Percentiles rank a stretch among this genome's conserved stretches.
Evolutionary conservation across 306 rosid genomes (phyloP).

Genomic region (Gynostemma pentaphyllum): DNA sequence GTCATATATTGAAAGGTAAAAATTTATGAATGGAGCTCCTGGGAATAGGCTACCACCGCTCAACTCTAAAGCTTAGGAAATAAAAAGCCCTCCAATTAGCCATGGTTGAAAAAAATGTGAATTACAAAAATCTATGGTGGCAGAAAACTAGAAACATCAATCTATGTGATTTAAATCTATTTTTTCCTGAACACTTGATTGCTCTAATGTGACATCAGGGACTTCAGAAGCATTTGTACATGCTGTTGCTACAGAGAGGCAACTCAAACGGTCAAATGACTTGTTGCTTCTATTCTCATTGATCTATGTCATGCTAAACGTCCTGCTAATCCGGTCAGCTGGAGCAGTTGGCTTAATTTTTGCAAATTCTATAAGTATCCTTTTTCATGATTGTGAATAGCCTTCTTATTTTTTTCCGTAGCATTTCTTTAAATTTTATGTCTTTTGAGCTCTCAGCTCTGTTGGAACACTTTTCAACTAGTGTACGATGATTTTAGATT

Average conservation of each 20-base stretch:
- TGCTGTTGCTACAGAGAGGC: constrained; percentile 78
- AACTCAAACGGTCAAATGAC: constrained; percentile 75
- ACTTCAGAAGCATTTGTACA: constrained; percentile 93
- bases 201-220: constrained; percentile 30
- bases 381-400: constrained; percentile 14
- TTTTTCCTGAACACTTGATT: constrained; percentile 2
- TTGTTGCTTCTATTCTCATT: constrained; percentile 61
- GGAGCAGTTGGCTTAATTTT: constrained; percentile 87
- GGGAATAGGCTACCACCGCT: background rate
- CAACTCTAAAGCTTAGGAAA: background rate
- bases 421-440: background rate
- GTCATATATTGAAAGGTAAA: background rate
- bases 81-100: background rate
- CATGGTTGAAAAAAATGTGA: background rate
- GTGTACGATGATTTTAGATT: background rate
- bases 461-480: background rate
- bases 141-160: background rate
- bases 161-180: background rate
- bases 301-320: constrained; percentile 62
- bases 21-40: background rate
- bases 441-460: background rate
- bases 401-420: constrained; percentile 1
- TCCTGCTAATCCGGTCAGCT: constrained; percentile 45
- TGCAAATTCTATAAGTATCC: constrained; percentile 94
- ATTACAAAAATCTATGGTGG: background rate